A percentile compares a stretch with the other conserved stretches of the same genome.
These are phyloP conservation scores for Parasitella parasitica DNA, from an alignment of 371 early-diverging fungal species.

Conservation along the genomic window DNA sequence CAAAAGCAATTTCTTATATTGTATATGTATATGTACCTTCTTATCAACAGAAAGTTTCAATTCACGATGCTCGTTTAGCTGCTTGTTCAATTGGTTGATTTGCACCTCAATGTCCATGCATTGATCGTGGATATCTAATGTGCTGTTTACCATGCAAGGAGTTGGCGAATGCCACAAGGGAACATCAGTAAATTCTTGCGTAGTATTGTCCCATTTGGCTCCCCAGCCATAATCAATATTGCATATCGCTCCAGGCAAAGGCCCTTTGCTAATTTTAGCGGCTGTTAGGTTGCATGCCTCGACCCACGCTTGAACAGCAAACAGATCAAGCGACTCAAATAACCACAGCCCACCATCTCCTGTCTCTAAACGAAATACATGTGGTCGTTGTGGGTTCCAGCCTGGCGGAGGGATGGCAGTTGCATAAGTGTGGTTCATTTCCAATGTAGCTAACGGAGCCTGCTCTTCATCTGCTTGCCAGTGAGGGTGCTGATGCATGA, in stretches of 20 bases:
- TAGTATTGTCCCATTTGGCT: neutral
- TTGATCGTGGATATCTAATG: conserved; percentile 11
- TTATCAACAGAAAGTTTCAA: conserved; percentile 8
- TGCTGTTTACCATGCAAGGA: conserved; percentile 28
- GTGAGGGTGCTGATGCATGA: neutral
- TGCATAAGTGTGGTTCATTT: conserved; percentile 24
- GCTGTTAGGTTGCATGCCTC: conserved; percentile 26
- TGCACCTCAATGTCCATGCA: conserved; percentile 9
- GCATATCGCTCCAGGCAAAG: conserved; percentile 30
- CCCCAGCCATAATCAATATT: conserved; percentile 43
- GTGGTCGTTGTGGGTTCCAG: conserved; percentile 24
- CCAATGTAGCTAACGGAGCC: conserved; percentile 3
- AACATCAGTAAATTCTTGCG: conserved; percentile 1
- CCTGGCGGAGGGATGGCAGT: conserved; percentile 23
- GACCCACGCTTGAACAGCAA: conserved; percentile 29
- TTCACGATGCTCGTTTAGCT: conserved; percentile 20
- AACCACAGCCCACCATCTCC: conserved; percentile 35
- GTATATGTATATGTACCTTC: conserved; percentile 20
- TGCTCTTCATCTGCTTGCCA: conserved; percentile 17
- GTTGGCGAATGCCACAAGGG: conserved; percentile 28
- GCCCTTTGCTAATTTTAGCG: conserved; percentile 28
- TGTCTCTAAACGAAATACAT: conserved; percentile 33
- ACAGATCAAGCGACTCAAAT: conserved; percentile 24
- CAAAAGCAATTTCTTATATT: too few species aligned
- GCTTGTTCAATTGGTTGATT: neutral